Evolutionary conservation across 2,329 filamentous ascomycete genomes (phyloP).

Genomic region (Bipolaris gigantea): DNA sequence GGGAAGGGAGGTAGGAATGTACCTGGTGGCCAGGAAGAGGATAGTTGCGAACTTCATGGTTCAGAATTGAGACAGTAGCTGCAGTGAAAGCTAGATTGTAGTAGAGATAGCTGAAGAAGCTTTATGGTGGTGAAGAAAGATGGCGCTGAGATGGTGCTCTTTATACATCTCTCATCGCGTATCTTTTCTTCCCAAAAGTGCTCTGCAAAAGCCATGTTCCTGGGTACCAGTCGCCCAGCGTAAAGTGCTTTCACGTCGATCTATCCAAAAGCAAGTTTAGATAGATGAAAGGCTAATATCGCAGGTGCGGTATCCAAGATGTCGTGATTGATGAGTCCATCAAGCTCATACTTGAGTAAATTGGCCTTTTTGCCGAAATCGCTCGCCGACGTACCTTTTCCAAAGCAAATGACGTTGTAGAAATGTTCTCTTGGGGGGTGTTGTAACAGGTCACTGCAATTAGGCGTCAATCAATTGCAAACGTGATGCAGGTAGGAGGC

Average conservation of each 20-base stretch:
- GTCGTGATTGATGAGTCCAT: neutral
- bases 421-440: neutral
- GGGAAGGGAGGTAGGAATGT: neutral
- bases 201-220: neutral
- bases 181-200: neutral
- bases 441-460: neutral
- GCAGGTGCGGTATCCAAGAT: neutral
- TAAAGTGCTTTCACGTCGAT: neutral
- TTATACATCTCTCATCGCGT: neutral
- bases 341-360: conserved; percentile 2
- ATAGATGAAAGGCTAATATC: conserved; percentile 18
- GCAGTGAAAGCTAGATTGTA: neutral
- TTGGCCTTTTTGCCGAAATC: neutral
- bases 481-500: neutral
- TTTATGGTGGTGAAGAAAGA: neutral
- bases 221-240: neutral
- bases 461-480: conserved; percentile 2
- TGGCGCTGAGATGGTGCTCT: neutral
- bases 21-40: conserved; percentile 16
- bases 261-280: neutral
- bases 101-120: neutral
- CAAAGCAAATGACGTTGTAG: neutral
- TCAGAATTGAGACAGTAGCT: neutral
- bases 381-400: neutral
- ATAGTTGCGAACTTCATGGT: conserved; percentile 16